Evolutionary conservation across 2,329 filamentous ascomycete species (phyloP).

Genomic region (Arthrobotrys conoides): DNA sequence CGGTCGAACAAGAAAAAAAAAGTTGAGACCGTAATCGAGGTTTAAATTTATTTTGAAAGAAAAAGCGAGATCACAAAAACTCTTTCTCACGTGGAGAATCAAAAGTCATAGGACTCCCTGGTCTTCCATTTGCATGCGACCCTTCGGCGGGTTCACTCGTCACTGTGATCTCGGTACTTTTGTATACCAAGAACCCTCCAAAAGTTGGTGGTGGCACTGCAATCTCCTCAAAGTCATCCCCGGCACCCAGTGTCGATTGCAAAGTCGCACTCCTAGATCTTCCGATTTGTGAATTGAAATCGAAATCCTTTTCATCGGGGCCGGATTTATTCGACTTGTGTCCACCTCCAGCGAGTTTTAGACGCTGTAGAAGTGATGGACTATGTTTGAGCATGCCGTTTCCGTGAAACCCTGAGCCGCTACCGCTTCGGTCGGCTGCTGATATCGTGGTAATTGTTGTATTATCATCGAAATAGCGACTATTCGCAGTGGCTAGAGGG

Average conservation of each 20-base stretch:
- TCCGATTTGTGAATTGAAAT: conserved; percentile 35
- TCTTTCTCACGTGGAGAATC: conserved; percentile 9
- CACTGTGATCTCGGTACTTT: conserved; percentile 52
- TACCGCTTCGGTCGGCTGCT: conserved; percentile 21
- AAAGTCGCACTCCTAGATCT: conserved; percentile 34
- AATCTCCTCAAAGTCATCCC: conserved; percentile 56
- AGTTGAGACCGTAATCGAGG: neutral
- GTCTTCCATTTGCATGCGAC: neutral
- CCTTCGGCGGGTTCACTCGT: conserved; percentile 33
- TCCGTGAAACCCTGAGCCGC: conserved; percentile 12
- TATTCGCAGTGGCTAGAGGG: conserved; percentile 1
- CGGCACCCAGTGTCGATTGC: conserved; percentile 33
- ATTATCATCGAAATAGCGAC: conserved; percentile 43
- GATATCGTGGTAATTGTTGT: conserved; percentile 45
- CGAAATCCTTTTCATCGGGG: conserved; percentile 38
- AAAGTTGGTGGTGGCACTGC: conserved; percentile 48
- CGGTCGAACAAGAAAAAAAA: neutral
- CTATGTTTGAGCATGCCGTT: conserved; percentile 7
- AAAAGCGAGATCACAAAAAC: conserved; percentile 20
- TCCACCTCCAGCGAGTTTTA: conserved; percentile 24
- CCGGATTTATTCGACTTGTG: conserved; percentile 12
- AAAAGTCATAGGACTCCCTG: neutral
- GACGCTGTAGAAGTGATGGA: conserved; percentile 35
- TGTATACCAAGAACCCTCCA: conserved; percentile 54
- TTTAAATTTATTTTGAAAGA: no score